Evolutionary conservation across 2,329 filamentous ascomycete species (phyloP), one percentile per base, ranked within the genome.

Genomic region (Blastomyces silverae): DNA sequence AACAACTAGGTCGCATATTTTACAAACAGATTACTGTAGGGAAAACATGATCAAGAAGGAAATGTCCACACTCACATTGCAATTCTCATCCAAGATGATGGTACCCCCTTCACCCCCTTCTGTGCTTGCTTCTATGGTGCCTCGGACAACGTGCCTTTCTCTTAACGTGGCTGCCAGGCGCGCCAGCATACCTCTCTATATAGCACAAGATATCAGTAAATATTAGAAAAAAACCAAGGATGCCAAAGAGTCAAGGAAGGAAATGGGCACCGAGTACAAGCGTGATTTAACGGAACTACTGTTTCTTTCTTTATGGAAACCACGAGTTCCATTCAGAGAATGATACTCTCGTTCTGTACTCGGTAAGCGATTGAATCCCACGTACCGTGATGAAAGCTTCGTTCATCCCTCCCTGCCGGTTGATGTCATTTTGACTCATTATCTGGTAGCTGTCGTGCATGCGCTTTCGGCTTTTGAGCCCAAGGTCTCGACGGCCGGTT

Each of bases 391-490:
- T 81, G 66, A 80, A 82, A 52, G 82, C 82, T 66, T 87, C 84
- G 64, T 81, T 80, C 69, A 83, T 80, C 17, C 84, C 84, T 20
- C 82, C 84, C 67, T 81, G 82, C 44, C 84, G 80, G 64, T 85
- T 80, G 66, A 83, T 80, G 69, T 88, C 85, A 70, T 89, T 89
- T 70, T 85, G 80, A 66, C 80, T 83, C 64, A 82, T 85, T 69
- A 89, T 89, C 65, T 82, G 80, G 65, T 88, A 86, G 62, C 80
- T 81, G 62, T 85, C 78, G 48, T 87, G 81, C 77, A 88, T 82
- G 11, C 84, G 79, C 69, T 83, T 85, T 50, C 84, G 77, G 68
- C 84, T 87, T 34, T 76, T 73, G 15, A 88, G 79, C 1, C 84
- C 84, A 22, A 73, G 72, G n/a, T 72, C 68, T 13, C 61, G 64